phyloP scores from a whole-genome alignment of 176 grass and related monocot species.

The Bolboschoenus planiculmis region DNA sequence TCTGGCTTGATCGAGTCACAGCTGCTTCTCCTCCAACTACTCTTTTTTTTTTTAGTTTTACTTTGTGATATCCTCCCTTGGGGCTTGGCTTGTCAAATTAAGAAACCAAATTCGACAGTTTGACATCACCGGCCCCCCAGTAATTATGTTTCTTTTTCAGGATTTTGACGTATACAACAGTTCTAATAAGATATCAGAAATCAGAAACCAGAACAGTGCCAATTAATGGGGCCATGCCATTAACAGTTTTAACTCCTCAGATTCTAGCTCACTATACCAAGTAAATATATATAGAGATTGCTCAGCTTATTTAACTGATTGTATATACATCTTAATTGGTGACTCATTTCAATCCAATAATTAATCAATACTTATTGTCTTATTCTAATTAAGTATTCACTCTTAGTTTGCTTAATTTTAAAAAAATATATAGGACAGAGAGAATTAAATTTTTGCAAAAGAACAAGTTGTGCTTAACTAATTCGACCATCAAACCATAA shows the following conservation, averaged over 20 bases:
- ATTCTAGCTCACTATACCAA: not conserved
- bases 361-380: too few relatives aligned
- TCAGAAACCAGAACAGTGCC: too few relatives aligned
- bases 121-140: not conserved
- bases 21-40: not conserved
- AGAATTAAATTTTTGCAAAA: not conserved
- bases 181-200: not conserved
- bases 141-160: constrained; percentile 3
- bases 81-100: not conserved
- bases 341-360: not conserved
- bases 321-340: not conserved
- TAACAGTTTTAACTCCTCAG: not conserved
- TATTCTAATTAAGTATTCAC: too few relatives aligned
- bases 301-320: not conserved
- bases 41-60: not conserved
- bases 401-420: not conserved
- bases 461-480: not conserved
- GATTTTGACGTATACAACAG: not conserved
- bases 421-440: not conserved
- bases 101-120: not conserved
- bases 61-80: not conserved
- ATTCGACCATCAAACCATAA: not conserved
- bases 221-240: not conserved
- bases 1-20: not conserved
- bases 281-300: not conserved